A percentile compares a stretch with the other conserved stretches of the same genome.
These are phyloP conservation scores for Quillaja saponaria DNA, from an alignment of 306 rosid species.

Conservation along the genomic window DNA sequence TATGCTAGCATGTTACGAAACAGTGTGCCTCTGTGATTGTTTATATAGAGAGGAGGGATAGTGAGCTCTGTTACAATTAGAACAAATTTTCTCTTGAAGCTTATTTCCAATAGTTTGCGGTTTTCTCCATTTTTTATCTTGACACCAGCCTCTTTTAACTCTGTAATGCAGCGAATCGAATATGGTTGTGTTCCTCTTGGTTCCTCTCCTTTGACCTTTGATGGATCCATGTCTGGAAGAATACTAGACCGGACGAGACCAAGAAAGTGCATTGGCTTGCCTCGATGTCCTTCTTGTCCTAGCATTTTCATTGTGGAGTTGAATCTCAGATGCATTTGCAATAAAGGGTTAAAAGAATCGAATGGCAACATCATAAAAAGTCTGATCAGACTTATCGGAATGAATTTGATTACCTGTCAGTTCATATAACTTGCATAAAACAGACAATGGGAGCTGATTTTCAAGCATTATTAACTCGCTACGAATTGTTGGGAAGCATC, in stretches of 20 bases:
- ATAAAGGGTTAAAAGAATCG: conserved; percentile 39
- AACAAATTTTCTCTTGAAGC: conserved; percentile 5
- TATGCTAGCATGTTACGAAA: conserved; percentile 47
- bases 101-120: conserved; percentile 27
- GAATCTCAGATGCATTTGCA: conserved; percentile 12
- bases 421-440: too few relatives aligned
- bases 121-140: conserved; percentile 26
- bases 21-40: conserved; percentile 44
- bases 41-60: conserved; percentile 37
- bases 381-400: not conserved
- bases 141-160: conserved; percentile 42
- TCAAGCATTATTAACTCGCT: too few relatives aligned
- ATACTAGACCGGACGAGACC: conserved; percentile 35
- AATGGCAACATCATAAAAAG: conserved; percentile 32
- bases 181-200: conserved; percentile 18
- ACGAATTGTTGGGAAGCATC: too few relatives aligned
- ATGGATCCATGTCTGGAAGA: too few relatives aligned
- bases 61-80: conserved; percentile 1
- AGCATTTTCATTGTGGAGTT: not conserved
- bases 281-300: too few relatives aligned
- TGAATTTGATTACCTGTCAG: conserved; percentile 1
- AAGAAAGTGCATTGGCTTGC: too few relatives aligned
- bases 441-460: conserved; percentile 59
- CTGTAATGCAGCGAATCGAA: conserved; percentile 33
- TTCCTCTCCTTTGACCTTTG: not conserved